A percentile compares a stretch with the other conserved stretches of the same genome.
Conservation (phyloP, 2,329 filamentous ascomycete genomes). For the Botrytis fabae region DNA sequence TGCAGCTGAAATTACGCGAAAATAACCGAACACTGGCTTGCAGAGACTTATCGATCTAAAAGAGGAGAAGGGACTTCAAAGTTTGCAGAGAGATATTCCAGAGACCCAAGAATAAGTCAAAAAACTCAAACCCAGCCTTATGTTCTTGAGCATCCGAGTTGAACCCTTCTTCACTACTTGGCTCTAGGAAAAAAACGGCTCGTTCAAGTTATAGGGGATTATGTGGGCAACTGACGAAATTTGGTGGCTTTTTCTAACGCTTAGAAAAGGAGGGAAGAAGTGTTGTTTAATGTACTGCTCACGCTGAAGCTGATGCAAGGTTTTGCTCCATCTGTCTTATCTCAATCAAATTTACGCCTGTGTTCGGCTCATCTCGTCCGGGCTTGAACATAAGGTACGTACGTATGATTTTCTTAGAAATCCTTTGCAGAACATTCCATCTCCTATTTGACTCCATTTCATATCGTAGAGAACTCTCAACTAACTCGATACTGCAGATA, state of each 20-base stretch:
- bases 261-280: rapidly evolving
- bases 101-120: background rate
- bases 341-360: no score
- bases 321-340: background rate
- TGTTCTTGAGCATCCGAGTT: background rate
- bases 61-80: background rate
- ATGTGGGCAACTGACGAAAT: background rate
- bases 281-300: rapidly evolving
- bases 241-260: background rate
- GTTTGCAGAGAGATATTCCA: rapidly evolving
- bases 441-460: background rate
- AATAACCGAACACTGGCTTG: background rate
- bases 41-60: background rate
- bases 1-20: background rate
- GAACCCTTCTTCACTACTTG: background rate
- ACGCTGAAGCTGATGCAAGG: background rate
- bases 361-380: background rate
- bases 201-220: background rate
- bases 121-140: background rate
- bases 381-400: background rate
- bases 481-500: background rate
- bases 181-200: background rate
- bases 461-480: background rate
- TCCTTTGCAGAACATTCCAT: background rate
- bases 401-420: background rate